Percentiles rank a stretch among this genome's conserved stretches.
These are phyloP conservation scores for Trametes cubensis DNA, from an alignment of 768 basidiomycete species.

Conservation along the genomic window DNA sequence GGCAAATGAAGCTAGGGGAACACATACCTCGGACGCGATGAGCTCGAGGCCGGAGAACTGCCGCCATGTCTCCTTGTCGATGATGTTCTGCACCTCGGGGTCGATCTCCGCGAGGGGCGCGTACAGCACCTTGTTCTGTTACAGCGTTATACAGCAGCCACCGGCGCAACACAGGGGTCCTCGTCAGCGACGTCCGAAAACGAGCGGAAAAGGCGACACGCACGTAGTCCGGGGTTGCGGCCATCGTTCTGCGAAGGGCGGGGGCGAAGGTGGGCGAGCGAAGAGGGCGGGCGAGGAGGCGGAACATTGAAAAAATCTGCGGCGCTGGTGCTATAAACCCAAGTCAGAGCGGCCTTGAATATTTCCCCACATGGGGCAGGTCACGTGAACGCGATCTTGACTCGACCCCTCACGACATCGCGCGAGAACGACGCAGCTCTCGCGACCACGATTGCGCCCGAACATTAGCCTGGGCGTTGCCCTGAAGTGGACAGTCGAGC, in stretches of 20 bases:
- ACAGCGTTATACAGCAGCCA: neutral
- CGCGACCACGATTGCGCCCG: neutral
- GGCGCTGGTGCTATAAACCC: conserved; percentile 24
- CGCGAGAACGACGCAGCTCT: neutral
- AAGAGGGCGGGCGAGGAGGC: conserved; percentile 35
- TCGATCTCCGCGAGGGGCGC: conserved; percentile 86
- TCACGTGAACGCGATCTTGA: conserved; percentile 22
- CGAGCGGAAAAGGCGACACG: conserved; percentile 30
- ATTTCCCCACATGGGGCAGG: conserved; percentile 5
- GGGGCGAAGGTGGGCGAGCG: conserved; percentile 29
- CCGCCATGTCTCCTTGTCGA: conserved; percentile 99
- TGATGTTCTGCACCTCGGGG: conserved; percentile 94
- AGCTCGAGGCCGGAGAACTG: conserved; percentile 98
- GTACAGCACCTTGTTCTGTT: conserved; percentile 91
- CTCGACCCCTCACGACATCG: conserved; percentile 8
- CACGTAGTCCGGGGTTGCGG: conserved; percentile 67
- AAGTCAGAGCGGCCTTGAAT: conserved; percentile 16
- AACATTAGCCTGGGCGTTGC: neutral
- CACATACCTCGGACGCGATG: conserved; percentile 92
- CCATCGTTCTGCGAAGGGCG: conserved; percentile 52
- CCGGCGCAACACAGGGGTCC: neutral
- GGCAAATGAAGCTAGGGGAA: neutral
- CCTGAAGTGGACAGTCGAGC: neutral
- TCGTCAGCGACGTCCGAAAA: neutral
- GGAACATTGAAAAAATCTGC: conserved; percentile 36